Conservation (phyloP, 2,329 filamentous ascomycete genomes). For the Uncinocarpus reesii region DNA sequence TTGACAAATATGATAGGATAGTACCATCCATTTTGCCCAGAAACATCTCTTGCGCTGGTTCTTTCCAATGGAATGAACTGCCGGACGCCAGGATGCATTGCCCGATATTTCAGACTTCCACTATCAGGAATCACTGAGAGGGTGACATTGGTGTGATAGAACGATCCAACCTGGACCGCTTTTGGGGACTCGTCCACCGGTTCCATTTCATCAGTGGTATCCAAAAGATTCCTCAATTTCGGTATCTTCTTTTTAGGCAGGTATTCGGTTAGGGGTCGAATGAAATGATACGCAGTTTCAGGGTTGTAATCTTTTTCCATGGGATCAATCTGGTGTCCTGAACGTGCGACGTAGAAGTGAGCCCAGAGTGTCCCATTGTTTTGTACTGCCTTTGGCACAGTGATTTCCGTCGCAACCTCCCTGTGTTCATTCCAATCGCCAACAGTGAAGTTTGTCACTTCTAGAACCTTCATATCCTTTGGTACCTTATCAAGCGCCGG, state of each 20-base stretch:
- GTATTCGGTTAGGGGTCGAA: constrained; percentile 77
- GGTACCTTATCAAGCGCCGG: constrained; percentile 56
- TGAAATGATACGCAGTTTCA: constrained; percentile 69
- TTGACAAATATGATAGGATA: constrained; percentile 84
- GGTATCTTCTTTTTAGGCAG: constrained; percentile 78
- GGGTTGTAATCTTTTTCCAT: constrained; percentile 60
- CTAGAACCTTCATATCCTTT: constrained; percentile 55
- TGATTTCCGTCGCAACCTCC: constrained; percentile 64
- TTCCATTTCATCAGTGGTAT: constrained; percentile 38
- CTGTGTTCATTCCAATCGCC: constrained; percentile 72
- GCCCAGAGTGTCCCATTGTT: constrained; percentile 89
- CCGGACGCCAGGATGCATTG: constrained; percentile 61
- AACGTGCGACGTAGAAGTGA: constrained; percentile 78
- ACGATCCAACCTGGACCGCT: constrained; percentile 65
- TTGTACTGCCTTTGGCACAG: constrained; percentile 69
- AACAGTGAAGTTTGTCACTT: constrained; percentile 69
- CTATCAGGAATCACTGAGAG: constrained; percentile 75
- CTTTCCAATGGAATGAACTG: constrained; percentile 71
- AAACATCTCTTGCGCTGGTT: constrained; percentile 69
- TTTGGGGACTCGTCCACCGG: constrained; percentile 46
- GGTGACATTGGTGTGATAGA: constrained; percentile 92
- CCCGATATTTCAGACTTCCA: constrained; percentile 57
- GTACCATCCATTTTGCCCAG: constrained; percentile 88
- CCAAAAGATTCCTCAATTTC: constrained; percentile 78
- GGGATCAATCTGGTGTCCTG: constrained; percentile 68